These are phyloP conservation scores for Aspergillus clavatus DNA, from an alignment of 2,329 filamentous ascomycete species.

Conservation along the genomic window DNA sequence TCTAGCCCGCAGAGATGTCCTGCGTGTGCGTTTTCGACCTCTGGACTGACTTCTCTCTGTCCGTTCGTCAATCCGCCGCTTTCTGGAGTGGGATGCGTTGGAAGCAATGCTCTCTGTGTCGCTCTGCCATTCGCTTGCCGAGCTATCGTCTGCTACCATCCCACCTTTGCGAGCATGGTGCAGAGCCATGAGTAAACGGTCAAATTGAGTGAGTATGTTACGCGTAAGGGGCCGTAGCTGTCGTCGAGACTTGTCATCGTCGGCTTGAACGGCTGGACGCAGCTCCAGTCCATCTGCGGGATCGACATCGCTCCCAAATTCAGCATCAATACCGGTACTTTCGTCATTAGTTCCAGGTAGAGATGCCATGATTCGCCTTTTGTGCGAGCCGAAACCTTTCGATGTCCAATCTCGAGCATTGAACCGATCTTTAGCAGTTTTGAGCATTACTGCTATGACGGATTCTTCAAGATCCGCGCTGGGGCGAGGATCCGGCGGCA, in stretches of 20 bases:
- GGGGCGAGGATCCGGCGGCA: slow-evolving; percentile 43
- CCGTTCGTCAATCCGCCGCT: slow-evolving; percentile 1
- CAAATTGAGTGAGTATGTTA: slow-evolving; percentile 66
- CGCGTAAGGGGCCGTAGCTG: slow-evolving; percentile 65
- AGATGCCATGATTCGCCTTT: slow-evolving; percentile 1
- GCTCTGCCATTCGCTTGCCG: slow-evolving; percentile 24
- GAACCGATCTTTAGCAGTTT: slow-evolving; percentile 64
- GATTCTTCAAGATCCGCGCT: slow-evolving; percentile 65
- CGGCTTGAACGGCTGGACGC: slow-evolving; percentile 56
- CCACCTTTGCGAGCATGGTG: slow-evolving; percentile 61
- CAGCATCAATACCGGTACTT: slow-evolving; percentile 15
- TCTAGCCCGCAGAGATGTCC: slow-evolving; percentile 6
- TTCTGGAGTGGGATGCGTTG: slow-evolving; percentile 11
- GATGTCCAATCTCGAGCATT: slow-evolving; percentile 34
- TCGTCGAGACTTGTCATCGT: slow-evolving; percentile 63
- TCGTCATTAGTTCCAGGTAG: slow-evolving; percentile 12
- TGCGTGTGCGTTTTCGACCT: slow-evolving; percentile 22
- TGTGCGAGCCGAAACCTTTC: not conserved
- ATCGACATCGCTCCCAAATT: slow-evolving; percentile 18
- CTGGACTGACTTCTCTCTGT: slow-evolving; percentile 18
- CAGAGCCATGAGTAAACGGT: slow-evolving; percentile 64
- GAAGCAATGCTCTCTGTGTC: slow-evolving; percentile 25
- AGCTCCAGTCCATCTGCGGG: slow-evolving; percentile 9
- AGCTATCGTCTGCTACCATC: slow-evolving; percentile 21
- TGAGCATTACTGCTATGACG: slow-evolving; percentile 61